Percentiles rank a stretch among this genome's conserved stretches.
These are phyloP conservation scores for Xylariaceae sp. DNA, from an alignment of 2,329 filamentous ascomycete species.

Conservation along the genomic window DNA sequence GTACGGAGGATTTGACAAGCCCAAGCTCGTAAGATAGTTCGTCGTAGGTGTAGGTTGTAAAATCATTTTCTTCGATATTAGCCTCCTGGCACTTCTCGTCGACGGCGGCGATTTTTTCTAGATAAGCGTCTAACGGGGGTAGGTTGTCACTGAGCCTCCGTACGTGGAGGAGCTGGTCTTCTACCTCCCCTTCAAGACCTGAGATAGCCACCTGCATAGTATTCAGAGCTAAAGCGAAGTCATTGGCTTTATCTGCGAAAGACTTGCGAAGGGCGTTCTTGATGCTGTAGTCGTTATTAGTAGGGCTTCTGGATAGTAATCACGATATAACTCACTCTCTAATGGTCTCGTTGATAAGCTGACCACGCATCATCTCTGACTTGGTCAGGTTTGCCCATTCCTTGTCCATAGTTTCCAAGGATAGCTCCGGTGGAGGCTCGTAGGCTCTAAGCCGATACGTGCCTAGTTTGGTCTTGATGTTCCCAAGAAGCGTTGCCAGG, in stretches of 20 bases:
- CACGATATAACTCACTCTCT: slow-evolving; percentile 69
- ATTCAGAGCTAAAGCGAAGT: slow-evolving; percentile 93
- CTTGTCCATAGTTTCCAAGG: slow-evolving; percentile 78
- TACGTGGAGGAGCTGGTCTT: slow-evolving; percentile 91
- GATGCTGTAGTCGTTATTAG: slow-evolving; percentile 63
- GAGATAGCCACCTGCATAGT: slow-evolving; percentile 95
- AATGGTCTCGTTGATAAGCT: slow-evolving; percentile 97
- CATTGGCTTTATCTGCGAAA: slow-evolving; percentile 97
- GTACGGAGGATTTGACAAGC: slow-evolving; percentile 87
- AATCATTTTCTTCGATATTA: slow-evolving; percentile 99
- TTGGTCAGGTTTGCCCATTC: slow-evolving; percentile 83
- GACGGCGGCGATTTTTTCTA: slow-evolving; percentile 83
- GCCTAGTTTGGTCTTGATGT: slow-evolving; percentile 98
- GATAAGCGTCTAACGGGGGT: slow-evolving; percentile 86
- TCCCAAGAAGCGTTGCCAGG: slow-evolving; percentile 87
- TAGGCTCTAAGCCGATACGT: slow-evolving; percentile 93
- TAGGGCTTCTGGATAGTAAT: not conserved
- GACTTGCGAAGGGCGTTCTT: slow-evolving; percentile 91
- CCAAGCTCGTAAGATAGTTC: slow-evolving; percentile 93
- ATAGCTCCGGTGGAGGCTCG: slow-evolving; percentile 83
- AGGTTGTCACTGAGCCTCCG: slow-evolving; percentile 84
- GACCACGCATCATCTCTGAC: slow-evolving; percentile 85
- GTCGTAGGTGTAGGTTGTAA: slow-evolving; percentile 98
- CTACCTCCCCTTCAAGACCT: slow-evolving; percentile 94
- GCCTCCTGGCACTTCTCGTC: slow-evolving; percentile 92